Evolutionary conservation across 2,329 filamentous ascomycete species (phyloP).

Genomic region (Dactylellina drechsleri): DNA sequence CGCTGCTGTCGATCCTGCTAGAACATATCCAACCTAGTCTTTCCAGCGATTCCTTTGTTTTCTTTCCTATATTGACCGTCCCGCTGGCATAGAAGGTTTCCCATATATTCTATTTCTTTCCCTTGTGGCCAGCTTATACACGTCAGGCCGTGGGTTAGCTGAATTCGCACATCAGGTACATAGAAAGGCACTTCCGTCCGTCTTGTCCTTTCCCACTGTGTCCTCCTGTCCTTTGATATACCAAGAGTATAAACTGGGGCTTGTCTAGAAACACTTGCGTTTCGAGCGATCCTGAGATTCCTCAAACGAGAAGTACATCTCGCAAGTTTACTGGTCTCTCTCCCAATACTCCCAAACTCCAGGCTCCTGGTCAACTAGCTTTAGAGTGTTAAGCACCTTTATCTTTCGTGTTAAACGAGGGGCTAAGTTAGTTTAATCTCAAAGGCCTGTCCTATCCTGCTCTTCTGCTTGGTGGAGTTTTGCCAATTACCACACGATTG

Average conservation of each 20-base stretch:
- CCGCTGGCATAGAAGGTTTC: slow-evolving; percentile 40
- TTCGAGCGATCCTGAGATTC: slow-evolving; percentile 51
- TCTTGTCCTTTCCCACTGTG: slow-evolving; percentile 14
- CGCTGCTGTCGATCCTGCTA: slow-evolving; percentile 50
- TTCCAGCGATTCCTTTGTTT: slow-evolving; percentile 4
- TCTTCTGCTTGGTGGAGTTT: slow-evolving; percentile 46
- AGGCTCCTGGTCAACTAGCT: slow-evolving; percentile 32
- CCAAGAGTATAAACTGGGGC: slow-evolving; percentile 40
- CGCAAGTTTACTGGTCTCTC: slow-evolving; percentile 48
- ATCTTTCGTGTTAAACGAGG: slow-evolving; percentile 50
- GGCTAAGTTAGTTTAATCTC: slow-evolving; percentile 53
- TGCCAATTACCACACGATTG: slow-evolving; percentile 53
- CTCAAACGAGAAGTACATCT: slow-evolving; percentile 49
- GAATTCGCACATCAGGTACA: slow-evolving; percentile 47
- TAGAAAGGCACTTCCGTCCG: slow-evolving; percentile 18
- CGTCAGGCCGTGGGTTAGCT: slow-evolving; percentile 54
- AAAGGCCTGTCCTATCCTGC: slow-evolving; percentile 50
- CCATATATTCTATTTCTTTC: slow-evolving; percentile 25
- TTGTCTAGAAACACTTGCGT: slow-evolving; percentile 52
- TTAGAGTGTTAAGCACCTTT: slow-evolving; percentile 45
- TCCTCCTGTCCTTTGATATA: slow-evolving; percentile 27
- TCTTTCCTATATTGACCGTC: slow-evolving; percentile 41
- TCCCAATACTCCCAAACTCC: slow-evolving; percentile 26
- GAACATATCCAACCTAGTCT: slow-evolving; percentile 31
- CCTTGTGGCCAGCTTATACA: slow-evolving; percentile 53